Conservation (phyloP, 2,329 filamentous ascomycete species). For the Hypoxylon sp. region DNA sequence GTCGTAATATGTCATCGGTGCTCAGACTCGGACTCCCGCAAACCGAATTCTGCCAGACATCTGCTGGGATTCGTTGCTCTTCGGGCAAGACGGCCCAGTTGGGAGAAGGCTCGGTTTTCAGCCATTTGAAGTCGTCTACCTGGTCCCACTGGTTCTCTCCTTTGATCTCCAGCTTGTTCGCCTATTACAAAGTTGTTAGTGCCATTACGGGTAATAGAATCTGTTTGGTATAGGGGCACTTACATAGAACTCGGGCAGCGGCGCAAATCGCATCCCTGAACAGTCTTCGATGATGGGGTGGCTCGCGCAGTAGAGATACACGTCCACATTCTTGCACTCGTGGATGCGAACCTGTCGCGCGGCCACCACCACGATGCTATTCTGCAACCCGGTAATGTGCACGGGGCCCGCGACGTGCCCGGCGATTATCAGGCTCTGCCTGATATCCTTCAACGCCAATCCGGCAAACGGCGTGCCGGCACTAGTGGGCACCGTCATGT, state of each 20-base stretch:
- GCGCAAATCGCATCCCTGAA: constrained; percentile 77
- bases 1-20: constrained; percentile 70
- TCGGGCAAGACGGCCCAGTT: constrained; percentile 81
- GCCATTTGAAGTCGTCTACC: constrained; percentile 98
- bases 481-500: constrained; percentile 76
- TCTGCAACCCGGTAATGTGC: constrained; percentile 78
- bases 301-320: constrained; percentile 84
- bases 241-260: constrained; percentile 75
- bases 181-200: constrained; percentile 39
- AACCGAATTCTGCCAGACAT: constrained; percentile 75
- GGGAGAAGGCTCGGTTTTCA: constrained; percentile 84
- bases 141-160: constrained; percentile 80
- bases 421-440: constrained; percentile 75
- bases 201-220: background rate
- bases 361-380: constrained; percentile 79
- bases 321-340: constrained; percentile 78
- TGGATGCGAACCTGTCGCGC: constrained; percentile 95
- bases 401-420: constrained; percentile 81
- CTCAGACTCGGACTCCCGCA: constrained; percentile 69
- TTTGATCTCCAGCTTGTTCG: constrained; percentile 44
- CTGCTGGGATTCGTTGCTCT: constrained; percentile 64
- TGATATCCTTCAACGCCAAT: constrained; percentile 72
- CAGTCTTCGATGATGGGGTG: constrained; percentile 96
- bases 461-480: constrained; percentile 73
- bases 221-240: constrained; percentile 46